These are phyloP conservation scores for Ceratobasidium sp. DNA, from an alignment of 1,284 basidiomycete genomes.

Conservation along the genomic window DNA sequence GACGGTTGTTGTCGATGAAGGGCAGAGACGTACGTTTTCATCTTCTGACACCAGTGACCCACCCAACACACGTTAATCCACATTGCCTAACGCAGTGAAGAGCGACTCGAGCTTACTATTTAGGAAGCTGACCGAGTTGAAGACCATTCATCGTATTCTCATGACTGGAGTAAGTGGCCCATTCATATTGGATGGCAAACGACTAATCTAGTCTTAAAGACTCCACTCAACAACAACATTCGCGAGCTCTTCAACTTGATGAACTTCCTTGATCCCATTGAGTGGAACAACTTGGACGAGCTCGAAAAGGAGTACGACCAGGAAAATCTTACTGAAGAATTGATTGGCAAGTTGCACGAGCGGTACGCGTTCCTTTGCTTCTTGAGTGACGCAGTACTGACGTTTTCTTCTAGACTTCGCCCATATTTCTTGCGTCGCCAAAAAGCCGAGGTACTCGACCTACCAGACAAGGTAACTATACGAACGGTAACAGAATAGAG, in stretches of 20 bases:
- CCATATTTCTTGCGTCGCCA: conserved; percentile 95
- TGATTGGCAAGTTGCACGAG: conserved; percentile 82
- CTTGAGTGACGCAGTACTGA: not conserved
- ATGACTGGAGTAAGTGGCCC: conserved; percentile 81
- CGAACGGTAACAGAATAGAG: not conserved
- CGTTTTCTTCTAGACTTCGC: conserved; percentile 65
- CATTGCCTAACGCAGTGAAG: conserved; percentile 71
- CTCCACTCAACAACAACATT: conserved; percentile 97
- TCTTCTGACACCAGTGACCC: conserved; percentile 10
- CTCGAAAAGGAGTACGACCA: conserved; percentile 73
- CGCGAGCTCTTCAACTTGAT: conserved; percentile 95
- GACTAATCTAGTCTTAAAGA: conserved; percentile 62
- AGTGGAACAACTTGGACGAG: conserved; percentile 80
- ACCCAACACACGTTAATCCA: not conserved
- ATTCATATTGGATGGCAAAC: conserved; percentile 8
- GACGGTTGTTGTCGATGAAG: conserved; percentile 91
- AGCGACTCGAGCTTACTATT: conserved; percentile 85
- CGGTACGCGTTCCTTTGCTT: conserved; percentile 48
- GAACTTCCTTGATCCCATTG: conserved; percentile 86
- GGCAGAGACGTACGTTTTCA: conserved; percentile 81
- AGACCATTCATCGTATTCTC: conserved; percentile 84
- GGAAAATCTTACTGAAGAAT: conserved; percentile 81
- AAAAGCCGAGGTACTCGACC: conserved; percentile 88
- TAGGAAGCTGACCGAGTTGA: conserved; percentile 84
- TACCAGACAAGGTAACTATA: conserved; percentile 85